phyloP scores from a whole-genome alignment of 495 filamentous ascomycete genomes.

The Penicillium verhagenii region DNA sequence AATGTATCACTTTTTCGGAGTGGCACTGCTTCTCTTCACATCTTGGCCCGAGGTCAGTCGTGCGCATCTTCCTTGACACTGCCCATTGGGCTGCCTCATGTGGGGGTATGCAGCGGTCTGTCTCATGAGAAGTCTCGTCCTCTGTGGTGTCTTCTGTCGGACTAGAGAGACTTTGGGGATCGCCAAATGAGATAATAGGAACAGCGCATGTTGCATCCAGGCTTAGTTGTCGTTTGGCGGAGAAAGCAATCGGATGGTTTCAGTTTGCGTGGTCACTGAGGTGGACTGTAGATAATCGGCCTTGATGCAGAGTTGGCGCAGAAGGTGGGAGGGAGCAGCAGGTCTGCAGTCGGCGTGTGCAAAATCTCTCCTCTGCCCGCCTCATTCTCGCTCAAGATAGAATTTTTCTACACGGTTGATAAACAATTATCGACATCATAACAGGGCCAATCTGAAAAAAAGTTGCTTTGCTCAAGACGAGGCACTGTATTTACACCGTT shows the following conservation, averaged over 20 bases:
- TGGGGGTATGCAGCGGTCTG: not conserved
- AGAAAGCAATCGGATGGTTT: not conserved
- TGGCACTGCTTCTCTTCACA: not conserved
- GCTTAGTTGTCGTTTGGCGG: no score
- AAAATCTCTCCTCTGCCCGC: not conserved
- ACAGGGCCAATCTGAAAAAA: not conserved
- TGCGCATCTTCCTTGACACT: not conserved
- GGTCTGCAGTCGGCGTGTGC: not conserved
- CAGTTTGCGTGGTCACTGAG: not conserved
- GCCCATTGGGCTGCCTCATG: not conserved
- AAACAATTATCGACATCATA: not conserved
- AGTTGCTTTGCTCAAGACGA: not conserved
- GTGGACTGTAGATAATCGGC: not conserved
- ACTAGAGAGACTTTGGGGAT: no score
- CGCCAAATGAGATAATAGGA: no score
- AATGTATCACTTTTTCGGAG: not conserved
- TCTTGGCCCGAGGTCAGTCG: not conserved
- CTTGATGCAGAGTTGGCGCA: not conserved
- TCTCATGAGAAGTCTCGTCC: no score
- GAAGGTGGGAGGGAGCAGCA: not conserved
- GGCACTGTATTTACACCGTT: not conserved
- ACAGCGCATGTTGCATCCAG: no score
- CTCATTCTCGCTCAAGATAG: not conserved
- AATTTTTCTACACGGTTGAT: not conserved
- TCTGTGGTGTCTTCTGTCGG: no score